phyloP scores from a whole-genome alignment of 331 rosid species.

The Dryas integrifolia region DNA sequence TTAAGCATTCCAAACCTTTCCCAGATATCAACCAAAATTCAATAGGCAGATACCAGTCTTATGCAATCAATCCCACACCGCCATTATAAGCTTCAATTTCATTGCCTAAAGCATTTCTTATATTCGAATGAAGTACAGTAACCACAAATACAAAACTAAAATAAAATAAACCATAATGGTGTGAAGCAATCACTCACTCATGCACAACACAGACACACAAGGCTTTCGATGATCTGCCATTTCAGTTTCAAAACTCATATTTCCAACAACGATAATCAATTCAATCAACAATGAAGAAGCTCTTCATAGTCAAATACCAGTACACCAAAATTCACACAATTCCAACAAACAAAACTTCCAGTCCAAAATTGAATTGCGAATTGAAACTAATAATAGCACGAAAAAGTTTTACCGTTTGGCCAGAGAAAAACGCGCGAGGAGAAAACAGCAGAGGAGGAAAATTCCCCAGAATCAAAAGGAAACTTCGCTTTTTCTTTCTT shows the following conservation, averaged over 20 bases:
- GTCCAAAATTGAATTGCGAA: not conserved
- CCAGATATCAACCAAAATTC: constrained; percentile 5
- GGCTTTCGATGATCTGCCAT: constrained; percentile 4
- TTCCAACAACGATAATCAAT: constrained; percentile 17
- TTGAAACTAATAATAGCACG: not conserved
- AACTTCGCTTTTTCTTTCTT: constrained; percentile 25
- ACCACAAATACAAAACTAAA: not conserved
- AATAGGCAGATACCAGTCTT: not conserved
- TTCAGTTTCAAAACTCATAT: constrained; percentile 9
- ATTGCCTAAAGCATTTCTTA: not conserved
- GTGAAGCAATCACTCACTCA: not conserved
- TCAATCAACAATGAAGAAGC: not conserved
- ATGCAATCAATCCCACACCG: not conserved
- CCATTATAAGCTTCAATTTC: constrained; percentile 1
- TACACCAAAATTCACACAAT: constrained; percentile 8
- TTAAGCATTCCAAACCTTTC: not conserved
- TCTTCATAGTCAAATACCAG: not conserved
- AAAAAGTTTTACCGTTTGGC: constrained; percentile 38
- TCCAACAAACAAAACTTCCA: not conserved
- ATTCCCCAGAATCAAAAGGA: constrained; percentile 34
- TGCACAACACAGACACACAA: not conserved
- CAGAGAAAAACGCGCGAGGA: constrained; percentile 2
- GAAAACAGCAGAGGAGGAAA: not conserved
- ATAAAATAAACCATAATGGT: not conserved
- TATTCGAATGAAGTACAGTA: not conserved